A percentile compares a stretch with the other conserved stretches of the same genome.
These are phyloP conservation scores for Monilinia aucupariae DNA, from an alignment of 2,329 filamentous ascomycete genomes.

Conservation along the genomic window DNA sequence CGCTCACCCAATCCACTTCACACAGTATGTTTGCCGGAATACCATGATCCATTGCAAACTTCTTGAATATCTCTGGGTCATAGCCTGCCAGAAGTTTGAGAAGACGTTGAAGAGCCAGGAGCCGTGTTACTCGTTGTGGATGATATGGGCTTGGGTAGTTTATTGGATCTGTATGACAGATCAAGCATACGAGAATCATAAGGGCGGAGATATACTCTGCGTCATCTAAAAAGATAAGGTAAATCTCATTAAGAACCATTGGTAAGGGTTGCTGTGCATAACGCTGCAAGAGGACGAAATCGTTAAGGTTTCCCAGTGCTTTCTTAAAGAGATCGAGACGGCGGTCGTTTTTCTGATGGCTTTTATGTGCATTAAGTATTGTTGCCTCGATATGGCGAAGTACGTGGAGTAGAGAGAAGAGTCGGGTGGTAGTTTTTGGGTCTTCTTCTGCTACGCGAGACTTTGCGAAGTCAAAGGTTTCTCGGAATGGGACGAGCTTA, in stretches of 20 bases:
- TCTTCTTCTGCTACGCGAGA: background rate
- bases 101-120: constrained; percentile 48
- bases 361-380: background rate
- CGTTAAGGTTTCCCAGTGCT: background rate
- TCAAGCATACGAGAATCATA: constrained; percentile 37
- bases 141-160: constrained; percentile 47
- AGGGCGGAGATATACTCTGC: constrained; percentile 46
- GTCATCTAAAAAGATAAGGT: constrained; percentile 40
- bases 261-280: constrained; percentile 28
- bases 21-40: background rate
- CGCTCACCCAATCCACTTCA: constrained; percentile 19
- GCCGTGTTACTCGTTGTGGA: constrained; percentile 45
- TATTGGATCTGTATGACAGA: constrained; percentile 43
- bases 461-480: constrained; percentile 1
- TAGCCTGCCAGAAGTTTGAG: constrained; percentile 45
- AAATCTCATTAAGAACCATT: constrained; percentile 41
- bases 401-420: constrained; percentile 14
- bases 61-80: constrained; percentile 21
- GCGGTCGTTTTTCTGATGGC: constrained; percentile 1
- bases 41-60: constrained; percentile 10
- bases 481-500: background rate
- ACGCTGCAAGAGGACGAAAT: constrained; percentile 17
- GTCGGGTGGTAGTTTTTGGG: background rate
- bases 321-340: constrained; percentile 1
- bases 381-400: constrained; percentile 5